Evolutionary conservation across 805 yeast species (phyloP).

Genomic region (Pichia thaimueangensis): DNA sequence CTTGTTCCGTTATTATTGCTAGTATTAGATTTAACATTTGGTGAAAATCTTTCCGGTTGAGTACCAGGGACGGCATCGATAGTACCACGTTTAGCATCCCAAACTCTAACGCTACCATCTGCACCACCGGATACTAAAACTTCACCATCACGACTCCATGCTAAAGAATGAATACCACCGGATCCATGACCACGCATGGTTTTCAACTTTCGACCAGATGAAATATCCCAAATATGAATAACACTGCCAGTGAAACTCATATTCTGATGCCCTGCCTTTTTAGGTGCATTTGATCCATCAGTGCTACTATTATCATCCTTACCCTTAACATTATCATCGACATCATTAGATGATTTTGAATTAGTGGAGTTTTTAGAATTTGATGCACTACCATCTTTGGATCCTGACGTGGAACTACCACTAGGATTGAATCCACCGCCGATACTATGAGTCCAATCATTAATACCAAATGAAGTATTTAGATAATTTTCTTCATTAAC

Average conservation of each 20-base stretch:
- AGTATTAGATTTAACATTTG: slow-evolving; percentile 18
- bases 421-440: slow-evolving; percentile 11
- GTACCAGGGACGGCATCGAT: slow-evolving; percentile 36
- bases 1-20: neutral
- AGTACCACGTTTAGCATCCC: slow-evolving; percentile 91
- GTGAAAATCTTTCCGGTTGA: slow-evolving; percentile 48
- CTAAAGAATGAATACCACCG: slow-evolving; percentile 74
- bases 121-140: slow-evolving; percentile 89
- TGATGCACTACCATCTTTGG: neutral
- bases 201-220: slow-evolving; percentile 82
- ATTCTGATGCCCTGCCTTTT: neutral
- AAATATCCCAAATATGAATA: slow-evolving; percentile 89
- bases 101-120: slow-evolving; percentile 86
- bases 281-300: neutral
- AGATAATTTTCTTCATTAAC: slow-evolving; percentile 11
- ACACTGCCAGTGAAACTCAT: slow-evolving; percentile 35
- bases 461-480: slow-evolving; percentile 10
- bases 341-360: neutral
- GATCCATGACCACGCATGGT: slow-evolving; percentile 94
- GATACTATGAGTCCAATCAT: slow-evolving; percentile 8
- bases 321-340: neutral
- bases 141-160: slow-evolving; percentile 82
- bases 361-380: neutral
- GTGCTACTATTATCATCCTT: neutral
- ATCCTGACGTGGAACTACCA: slow-evolving; percentile 8